A percentile compares a stretch with the other conserved stretches of the same genome.
phyloP scores from a whole-genome alignment of 768 basidiomycete species.

The Boletus fagicola region DNA sequence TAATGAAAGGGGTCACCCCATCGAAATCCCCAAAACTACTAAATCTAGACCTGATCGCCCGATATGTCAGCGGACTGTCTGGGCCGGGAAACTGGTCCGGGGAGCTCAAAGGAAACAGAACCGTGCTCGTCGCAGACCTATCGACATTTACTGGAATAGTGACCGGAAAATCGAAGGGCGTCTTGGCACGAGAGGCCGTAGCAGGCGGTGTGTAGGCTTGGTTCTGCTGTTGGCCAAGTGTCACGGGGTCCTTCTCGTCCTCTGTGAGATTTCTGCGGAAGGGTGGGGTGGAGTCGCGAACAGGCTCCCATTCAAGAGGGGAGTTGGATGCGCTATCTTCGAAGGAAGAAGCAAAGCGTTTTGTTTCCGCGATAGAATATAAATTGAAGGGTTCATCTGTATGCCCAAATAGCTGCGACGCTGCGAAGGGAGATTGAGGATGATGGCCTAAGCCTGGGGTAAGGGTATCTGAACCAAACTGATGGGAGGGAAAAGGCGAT shows the following conservation, averaged over 20 bases:
- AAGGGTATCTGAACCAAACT: conserved; percentile 53
- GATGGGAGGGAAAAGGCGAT: conserved; percentile 74
- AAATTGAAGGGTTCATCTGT: conserved; percentile 77
- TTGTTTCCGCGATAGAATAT: conserved; percentile 80
- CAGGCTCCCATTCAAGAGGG: conserved; percentile 48
- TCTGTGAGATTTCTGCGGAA: conserved; percentile 74
- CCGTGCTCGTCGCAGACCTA: conserved; percentile 56
- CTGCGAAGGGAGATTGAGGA: conserved; percentile 84
- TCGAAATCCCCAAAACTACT: conserved; percentile 75
- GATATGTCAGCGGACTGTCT: conserved; percentile 55
- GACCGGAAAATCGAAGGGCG: conserved; percentile 57
- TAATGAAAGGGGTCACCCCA: conserved; percentile 70
- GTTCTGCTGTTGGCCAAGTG: conserved; percentile 40
- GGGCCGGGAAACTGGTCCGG: conserved; percentile 56
- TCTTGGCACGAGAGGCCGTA: conserved; percentile 43
- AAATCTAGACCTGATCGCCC: conserved; percentile 58
- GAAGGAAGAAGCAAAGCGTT: conserved; percentile 50
- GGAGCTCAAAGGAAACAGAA: conserved; percentile 79
- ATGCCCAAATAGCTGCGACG: conserved; percentile 78
- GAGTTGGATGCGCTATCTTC: conserved; percentile 54
- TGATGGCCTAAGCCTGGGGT: conserved; percentile 43
- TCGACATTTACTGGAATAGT: conserved; percentile 51
- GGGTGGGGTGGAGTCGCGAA: conserved; percentile 61
- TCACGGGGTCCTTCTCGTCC: conserved; percentile 64
- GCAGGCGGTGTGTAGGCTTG: conserved; percentile 26